Base-by-base conservation (phyloP, 192 early-diverging fungal species). In the Haplosporangium gracile region DNA sequence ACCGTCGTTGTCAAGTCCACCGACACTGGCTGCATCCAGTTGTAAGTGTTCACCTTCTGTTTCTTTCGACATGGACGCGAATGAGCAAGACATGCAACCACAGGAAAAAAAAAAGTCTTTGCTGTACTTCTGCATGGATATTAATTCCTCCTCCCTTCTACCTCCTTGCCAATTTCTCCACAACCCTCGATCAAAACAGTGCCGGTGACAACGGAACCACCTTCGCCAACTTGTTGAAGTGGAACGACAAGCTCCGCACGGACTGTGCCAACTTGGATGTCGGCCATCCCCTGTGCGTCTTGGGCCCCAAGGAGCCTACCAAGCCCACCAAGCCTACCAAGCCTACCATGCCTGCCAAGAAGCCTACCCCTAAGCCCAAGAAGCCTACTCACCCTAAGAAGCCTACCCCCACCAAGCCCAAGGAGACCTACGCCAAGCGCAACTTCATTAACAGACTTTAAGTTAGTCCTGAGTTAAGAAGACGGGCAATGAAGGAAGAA, bases 261-360 rank as follows among this genome's bases (percentile, higher is more conserved):
- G 60, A 85, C n/a, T 85, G 83, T 74, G 70, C 38, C 24, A 85
- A 85, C 78, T 76, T 85, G 83, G 83, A 85, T 68, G 74, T 78
- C 24, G 78, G 70, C n/a, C 34, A 32, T 24, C 72, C 74, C 53
- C 0, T 85, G 26, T 85, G 83, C 42, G 78, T 85, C 53, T 60
- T 69, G n/a, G 76, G 57, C 4, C 74, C 74, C 22, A 53, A 74
- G 71, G 34, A 74, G 73, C 73, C 49, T 36, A 38, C 34, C 73
- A 74, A 55, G 73, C 45, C 76, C 5, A 26, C 8, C 2, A 47
- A 73, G 71, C 39, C 39, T 26, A n/a, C 45, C 22, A 68, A 68
- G 65, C 70, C 70, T 24, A 72, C 34, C 36, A 70, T 40, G 68
- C 68, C 68, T 15, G 38, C 36, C 22, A 34, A 34, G 40, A 34